Base-by-base conservation (phyloP, 306 rosid genomes). In the Oemleria cerasiformis region DNA sequence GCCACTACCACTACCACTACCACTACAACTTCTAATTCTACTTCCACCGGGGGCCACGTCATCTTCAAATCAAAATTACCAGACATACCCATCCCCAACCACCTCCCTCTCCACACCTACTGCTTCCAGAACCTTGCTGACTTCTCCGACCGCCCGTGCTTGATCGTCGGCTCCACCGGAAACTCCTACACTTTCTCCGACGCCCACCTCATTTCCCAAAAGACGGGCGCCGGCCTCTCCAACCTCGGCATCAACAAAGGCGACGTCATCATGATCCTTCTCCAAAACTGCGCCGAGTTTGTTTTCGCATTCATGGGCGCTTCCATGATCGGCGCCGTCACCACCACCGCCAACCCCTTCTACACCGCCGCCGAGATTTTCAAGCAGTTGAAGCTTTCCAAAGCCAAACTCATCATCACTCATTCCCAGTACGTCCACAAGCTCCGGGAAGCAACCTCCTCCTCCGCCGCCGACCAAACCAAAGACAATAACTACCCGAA, bases 261-360 rank as follows among this genome's bases (percentile, higher is more conserved):
- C 6, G 96, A 90, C 4, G 93, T 85, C 11, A 55, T 90, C 75
- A 88, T 93, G 97, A 83, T 90, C 40, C 86, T 93, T 11, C 96
- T 93, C 49, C 96, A 77, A 7, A 93, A 93, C 60, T 87, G 81
- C 16, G 79, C 91, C 0, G 98, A 93, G 70, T 93, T 88, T 36
- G 88, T 58, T 36, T 50, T 88, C 79, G 78, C 97, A 0, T 90
- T 90, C 85, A 7, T 93, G 16, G 98, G 87, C 1, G 88, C 93
- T 1, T 88, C 97, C 48, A 82, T 88, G 86, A 67, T 88, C 73
- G 98, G 97, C 43, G 94, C 92, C n/a, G 81, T 86, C 41, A 49
- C 83, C 48, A 90, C 97, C 76, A 79, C 96, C 45, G 97, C 96
- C 7, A 91, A 93, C 64, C 98, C 97, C 0, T 86, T 83, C 78